A percentile compares a stretch with the other conserved stretches of the same genome.
Conservation (phyloP, 768 basidiomycete genomes). For the Ephemerocybe angulata region DNA sequence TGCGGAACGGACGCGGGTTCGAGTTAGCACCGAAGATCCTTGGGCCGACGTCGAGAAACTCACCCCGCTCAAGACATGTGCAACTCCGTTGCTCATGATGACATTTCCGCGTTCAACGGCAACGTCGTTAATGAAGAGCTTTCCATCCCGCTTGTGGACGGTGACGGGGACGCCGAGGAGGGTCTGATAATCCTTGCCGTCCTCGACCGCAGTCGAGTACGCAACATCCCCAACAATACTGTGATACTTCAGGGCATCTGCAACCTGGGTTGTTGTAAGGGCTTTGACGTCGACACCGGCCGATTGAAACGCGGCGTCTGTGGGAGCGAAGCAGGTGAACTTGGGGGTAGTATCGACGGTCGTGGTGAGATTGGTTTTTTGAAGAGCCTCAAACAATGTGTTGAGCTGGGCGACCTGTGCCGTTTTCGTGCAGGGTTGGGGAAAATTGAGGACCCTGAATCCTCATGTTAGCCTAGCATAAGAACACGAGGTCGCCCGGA, state of each 20-base stretch:
- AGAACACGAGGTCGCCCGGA: background rate
- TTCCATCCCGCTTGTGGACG: slow-evolving; percentile 6
- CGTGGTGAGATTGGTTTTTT: background rate
- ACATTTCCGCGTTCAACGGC: slow-evolving; percentile 2
- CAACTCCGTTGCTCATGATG: slow-evolving; percentile 10
- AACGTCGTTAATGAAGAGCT: slow-evolving; percentile 10
- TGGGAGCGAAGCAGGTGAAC: slow-evolving; percentile 11
- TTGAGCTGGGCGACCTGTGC: background rate
- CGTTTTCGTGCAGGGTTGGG: slow-evolving; percentile 4
- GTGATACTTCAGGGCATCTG: slow-evolving; percentile 10
- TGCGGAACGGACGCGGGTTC: background rate
- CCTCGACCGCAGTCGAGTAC: slow-evolving; percentile 9
- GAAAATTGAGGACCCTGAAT: slow-evolving; percentile 9
- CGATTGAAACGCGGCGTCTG: slow-evolving; percentile 4
- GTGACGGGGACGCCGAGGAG: slow-evolving; percentile 5
- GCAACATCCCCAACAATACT: slow-evolving; percentile 7
- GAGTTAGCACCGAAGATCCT: background rate
- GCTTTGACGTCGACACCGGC: background rate
- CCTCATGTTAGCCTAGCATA: background rate
- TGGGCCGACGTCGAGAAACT: background rate
- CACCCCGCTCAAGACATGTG: slow-evolving; percentile 6
- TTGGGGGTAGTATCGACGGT: slow-evolving; percentile 8
- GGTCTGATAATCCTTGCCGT: slow-evolving; percentile 3
- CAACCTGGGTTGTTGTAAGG: background rate
- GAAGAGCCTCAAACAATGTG: background rate